These are phyloP conservation scores for Lithospermum erythrorhizon DNA, from an alignment of 257 asterid genomes.

Conservation along the genomic window DNA sequence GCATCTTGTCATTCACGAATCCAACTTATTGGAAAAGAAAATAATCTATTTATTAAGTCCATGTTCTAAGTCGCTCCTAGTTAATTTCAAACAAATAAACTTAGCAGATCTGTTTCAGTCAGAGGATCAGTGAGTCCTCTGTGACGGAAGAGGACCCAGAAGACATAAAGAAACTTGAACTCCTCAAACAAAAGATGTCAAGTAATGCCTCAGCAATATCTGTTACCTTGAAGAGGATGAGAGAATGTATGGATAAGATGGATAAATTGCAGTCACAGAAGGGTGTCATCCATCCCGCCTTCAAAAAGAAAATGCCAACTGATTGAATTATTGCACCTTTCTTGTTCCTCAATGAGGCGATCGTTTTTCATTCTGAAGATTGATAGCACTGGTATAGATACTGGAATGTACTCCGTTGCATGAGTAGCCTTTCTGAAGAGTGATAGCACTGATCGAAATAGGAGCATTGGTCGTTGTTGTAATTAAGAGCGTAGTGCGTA, in stretches of 20 bases:
- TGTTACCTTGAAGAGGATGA: conserved; percentile 48
- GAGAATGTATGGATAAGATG: conserved; percentile 49
- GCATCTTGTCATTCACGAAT: no score
- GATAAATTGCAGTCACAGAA: conserved; percentile 38
- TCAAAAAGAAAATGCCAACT: conserved; percentile 47
- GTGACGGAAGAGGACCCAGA: conserved; percentile 19
- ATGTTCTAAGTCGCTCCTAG: no score
- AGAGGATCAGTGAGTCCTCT: conserved; percentile 14
- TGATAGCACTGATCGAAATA: background rate
- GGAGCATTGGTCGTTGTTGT: background rate
- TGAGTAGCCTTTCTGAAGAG: background rate
- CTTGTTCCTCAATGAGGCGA: background rate
- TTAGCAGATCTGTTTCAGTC: background rate
- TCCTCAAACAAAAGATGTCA: conserved; percentile 59
- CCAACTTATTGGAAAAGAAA: no score
- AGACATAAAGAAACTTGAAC: conserved; percentile 33
- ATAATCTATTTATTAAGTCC: no score
- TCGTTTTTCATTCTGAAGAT: background rate
- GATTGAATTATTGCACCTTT: conserved; percentile 9
- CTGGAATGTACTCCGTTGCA: background rate
- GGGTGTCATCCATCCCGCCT: conserved; percentile 45
- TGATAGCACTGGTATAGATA: conserved; percentile 1
- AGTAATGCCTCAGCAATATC: conserved; percentile 41
- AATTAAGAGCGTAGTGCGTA: no score
- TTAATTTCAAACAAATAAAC: no score